These are phyloP conservation scores for Hirschioporus abietinus DNA, from an alignment of 768 basidiomycete genomes.

Conservation along the genomic window DNA sequence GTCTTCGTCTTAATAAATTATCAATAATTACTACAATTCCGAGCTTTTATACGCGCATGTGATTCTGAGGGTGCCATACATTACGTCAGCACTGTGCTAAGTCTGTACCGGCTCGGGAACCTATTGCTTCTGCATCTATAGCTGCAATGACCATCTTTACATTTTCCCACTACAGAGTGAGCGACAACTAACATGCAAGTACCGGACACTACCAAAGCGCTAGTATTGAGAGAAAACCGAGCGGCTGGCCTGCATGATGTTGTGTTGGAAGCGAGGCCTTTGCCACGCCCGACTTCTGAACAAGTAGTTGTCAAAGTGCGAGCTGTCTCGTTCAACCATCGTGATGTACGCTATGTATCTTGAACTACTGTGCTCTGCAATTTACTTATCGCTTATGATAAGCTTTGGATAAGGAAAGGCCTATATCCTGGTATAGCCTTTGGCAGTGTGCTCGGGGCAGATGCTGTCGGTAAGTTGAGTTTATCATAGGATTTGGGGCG, in stretches of 20 bases:
- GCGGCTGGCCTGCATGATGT: constrained; percentile 54
- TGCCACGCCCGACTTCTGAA: constrained; percentile 47
- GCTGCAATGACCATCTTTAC: too few relatives aligned
- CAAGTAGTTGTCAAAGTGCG: constrained; percentile 63
- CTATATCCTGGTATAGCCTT: constrained; percentile 58
- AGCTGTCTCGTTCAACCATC: constrained; percentile 73
- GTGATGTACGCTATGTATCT: constrained; percentile 43
- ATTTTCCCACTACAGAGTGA: neutral
- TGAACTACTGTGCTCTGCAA: constrained; percentile 7
- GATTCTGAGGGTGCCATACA: constrained; percentile 18
- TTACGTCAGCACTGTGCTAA: constrained; percentile 4
- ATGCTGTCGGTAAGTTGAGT: constrained; percentile 57
- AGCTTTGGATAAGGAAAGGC: constrained; percentile 75
- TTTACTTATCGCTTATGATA: constrained; percentile 5
- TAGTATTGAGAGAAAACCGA: constrained; percentile 40
- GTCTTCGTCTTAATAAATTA: constrained; percentile 14
- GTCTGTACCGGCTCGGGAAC: neutral
- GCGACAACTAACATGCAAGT: constrained; percentile 11
- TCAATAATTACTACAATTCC: constrained; percentile 9
- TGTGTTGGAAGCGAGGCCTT: constrained; percentile 40
- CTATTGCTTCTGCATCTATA: too few relatives aligned
- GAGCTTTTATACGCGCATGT: constrained; percentile 7
- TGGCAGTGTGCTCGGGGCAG: constrained; percentile 61
- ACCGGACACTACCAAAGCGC: constrained; percentile 40
- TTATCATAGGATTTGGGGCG: neutral